Evolutionary conservation across 2,329 filamentous ascomycete genomes (phyloP).

Genomic region (Esteya vermicola): DNA sequence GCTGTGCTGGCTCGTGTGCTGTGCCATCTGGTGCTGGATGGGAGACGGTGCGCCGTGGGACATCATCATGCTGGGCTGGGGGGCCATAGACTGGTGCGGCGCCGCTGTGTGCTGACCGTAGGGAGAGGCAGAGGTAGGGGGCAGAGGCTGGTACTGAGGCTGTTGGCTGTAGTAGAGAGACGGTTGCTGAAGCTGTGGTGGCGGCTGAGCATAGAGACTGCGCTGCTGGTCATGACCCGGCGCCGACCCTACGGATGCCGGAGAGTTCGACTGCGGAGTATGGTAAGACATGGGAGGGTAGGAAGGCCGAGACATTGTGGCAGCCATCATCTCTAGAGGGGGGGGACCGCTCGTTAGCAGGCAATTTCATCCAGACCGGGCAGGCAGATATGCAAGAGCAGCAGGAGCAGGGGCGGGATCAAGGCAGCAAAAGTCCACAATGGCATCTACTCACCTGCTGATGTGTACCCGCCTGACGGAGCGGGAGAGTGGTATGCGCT

Average conservation of each 20-base stretch:
- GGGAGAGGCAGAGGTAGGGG: slow-evolving; percentile 44
- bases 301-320: slow-evolving; percentile 56
- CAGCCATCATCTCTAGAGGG: slow-evolving; percentile 58
- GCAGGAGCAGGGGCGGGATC: background rate
- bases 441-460: slow-evolving; percentile 63
- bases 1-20: slow-evolving; percentile 45
- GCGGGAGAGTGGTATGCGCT: slow-evolving; percentile 74
- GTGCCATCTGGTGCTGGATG: slow-evolving; percentile 39
- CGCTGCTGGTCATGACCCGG: slow-evolving; percentile 82
- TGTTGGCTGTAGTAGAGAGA: slow-evolving; percentile 64
- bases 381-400: background rate
- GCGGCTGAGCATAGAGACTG: slow-evolving; percentile 68
- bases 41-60: slow-evolving; percentile 34
- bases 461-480: slow-evolving; percentile 70
- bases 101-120: slow-evolving; percentile 46
- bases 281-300: slow-evolving; percentile 88
- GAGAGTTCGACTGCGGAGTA: slow-evolving; percentile 88
- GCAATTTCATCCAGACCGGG: no score
- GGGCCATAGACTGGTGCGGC: slow-evolving; percentile 44
- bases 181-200: slow-evolving; percentile 63
- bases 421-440: no score
- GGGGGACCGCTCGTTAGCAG: background rate
- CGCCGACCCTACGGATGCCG: slow-evolving; percentile 80
- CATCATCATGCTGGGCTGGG: slow-evolving; percentile 54
- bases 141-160: slow-evolving; percentile 52